A percentile compares a stretch with the other conserved stretches of the same genome.
Conservation (phyloP, 441 rosid genomes). For the Theobroma grandiflorum region DNA sequence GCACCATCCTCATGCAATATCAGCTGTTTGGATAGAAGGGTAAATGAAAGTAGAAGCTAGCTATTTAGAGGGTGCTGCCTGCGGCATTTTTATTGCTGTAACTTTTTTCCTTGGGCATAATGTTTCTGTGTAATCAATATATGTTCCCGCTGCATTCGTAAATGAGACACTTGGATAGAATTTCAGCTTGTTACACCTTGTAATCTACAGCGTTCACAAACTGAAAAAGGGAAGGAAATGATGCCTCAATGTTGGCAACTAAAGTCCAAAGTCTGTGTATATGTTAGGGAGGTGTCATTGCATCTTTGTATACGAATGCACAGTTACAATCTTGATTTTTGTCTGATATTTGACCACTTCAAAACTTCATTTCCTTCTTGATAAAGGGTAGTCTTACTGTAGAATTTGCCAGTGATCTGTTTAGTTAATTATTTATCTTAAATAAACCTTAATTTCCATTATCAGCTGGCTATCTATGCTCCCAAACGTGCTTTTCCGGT, state of each 20-base stretch:
- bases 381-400: too few relatives aligned
- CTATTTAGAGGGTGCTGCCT: background rate
- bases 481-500: too few relatives aligned
- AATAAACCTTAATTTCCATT: too few relatives aligned
- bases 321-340: too few relatives aligned
- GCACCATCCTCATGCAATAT: background rate
- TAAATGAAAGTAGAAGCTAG: background rate
- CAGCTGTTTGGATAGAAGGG: background rate
- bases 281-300: too few relatives aligned
- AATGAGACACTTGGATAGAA: background rate
- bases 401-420: too few relatives aligned
- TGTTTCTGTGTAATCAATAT: background rate
- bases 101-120: background rate
- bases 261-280: too few relatives aligned
- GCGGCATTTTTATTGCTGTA: background rate
- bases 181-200: background rate
- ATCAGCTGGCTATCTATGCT: too few relatives aligned
- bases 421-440: too few relatives aligned
- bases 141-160: background rate
- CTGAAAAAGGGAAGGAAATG: background rate
- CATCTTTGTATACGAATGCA: too few relatives aligned
- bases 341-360: too few relatives aligned
- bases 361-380: too few relatives aligned
- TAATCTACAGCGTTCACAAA: background rate
- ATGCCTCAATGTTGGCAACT: background rate